A percentile compares a stretch with the other conserved stretches of the same genome.
Evolutionary conservation across 2,329 filamentous ascomycete genomes (phyloP).

Genomic region (Ophiosphaerella herpotricha): DNA sequence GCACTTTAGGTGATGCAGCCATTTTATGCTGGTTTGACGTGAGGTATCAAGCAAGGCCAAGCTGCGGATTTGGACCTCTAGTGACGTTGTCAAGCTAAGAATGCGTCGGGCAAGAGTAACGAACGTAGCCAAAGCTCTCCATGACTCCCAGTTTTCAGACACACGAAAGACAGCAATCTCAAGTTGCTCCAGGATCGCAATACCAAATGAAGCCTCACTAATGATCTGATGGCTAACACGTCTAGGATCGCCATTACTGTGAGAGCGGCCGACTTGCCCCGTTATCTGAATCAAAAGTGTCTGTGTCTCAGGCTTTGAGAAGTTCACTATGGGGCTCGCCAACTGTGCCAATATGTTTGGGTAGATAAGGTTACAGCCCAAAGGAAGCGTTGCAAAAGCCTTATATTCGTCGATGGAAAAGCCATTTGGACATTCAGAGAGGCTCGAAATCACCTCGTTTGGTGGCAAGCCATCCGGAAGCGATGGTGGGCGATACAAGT

Average conservation of each 20-base stretch:
- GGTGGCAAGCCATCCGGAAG: slow-evolving; percentile 38
- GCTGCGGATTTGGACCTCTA: slow-evolving; percentile 24
- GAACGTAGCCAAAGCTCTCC: slow-evolving; percentile 47
- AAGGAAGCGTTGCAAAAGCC: slow-evolving; percentile 53
- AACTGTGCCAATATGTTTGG: slow-evolving; percentile 61
- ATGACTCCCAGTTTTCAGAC: slow-evolving; percentile 45
- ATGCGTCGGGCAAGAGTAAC: slow-evolving; percentile 51
- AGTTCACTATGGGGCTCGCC: slow-evolving; percentile 53
- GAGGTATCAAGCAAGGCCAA: slow-evolving; percentile 38
- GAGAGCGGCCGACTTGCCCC: slow-evolving; percentile 53
- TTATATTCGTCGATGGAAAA: slow-evolving; percentile 62
- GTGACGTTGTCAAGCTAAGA: slow-evolving; percentile 45
- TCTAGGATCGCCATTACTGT: slow-evolving; percentile 6
- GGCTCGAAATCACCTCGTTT: slow-evolving; percentile 56
- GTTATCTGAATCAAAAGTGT: slow-evolving; percentile 56
- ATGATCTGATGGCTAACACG: slow-evolving; percentile 48
- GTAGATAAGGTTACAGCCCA: slow-evolving; percentile 59
- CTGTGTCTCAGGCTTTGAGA: slow-evolving; percentile 55
- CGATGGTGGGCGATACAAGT: background rate
- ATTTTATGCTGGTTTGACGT: slow-evolving; percentile 46
- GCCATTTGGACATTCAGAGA: slow-evolving; percentile 50
- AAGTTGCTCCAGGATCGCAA: slow-evolving; percentile 19
- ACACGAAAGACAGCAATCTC: slow-evolving; percentile 11
- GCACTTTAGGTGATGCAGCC: slow-evolving; percentile 44
- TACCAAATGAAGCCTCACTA: slow-evolving; percentile 40